Base-by-base conservation (phyloP, 108 stramenopile genomes). In the Fragilariopsis cylindrus region DNA sequence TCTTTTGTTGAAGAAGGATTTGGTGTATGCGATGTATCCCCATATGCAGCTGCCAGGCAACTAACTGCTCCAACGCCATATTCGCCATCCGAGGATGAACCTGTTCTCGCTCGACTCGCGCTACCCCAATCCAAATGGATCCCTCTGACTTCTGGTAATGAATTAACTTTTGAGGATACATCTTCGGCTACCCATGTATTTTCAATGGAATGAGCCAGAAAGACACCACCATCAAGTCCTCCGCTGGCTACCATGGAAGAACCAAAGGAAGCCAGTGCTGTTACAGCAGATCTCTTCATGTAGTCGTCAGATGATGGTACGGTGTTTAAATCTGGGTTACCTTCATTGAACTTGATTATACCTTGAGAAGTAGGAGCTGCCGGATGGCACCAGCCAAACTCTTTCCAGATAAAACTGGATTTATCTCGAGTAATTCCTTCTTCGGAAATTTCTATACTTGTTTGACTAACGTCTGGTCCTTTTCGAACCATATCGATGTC, bases 171-270 rank as follows among this genome's bases (percentile, higher is more conserved):
- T 71, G 19, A 67, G 19, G 4, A 49, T 58, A 13, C 43, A 77
- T 57, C 69, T n/a, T 19, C 55, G 57, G 18, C 48, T 58, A 68
- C 60, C 16, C 15, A 11, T 47, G 43, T 49, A 41, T 47, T 72
- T 56, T 4, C n/a, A 69, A 82, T 53, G 73, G 80, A 69, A 85
- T 91, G 63, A 53, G 94, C 94, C n/a, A 95, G 69, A 70, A 92
- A 95, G 13, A 95, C 84, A 42, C 92, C 84, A 15, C 94, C 94
- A 80, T 95, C 94, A 19, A 95, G 72, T 9, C 90, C 94, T 45
- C 94, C 94, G 40, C 89, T 91, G 2, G 84, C 91, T 57, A 95
- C 84, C 8, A 90, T 75, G 0, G 88, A 84, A 8, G 80, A 71
- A n/a, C 94, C 94, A 68, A 91, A 87, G 46, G 88, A 80, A 16